A percentile compares a stretch with the other conserved stretches of the same genome.
phyloP scores from a whole-genome alignment of 2,329 filamentous ascomycete genomes.

The Ramularia endophylla region DNA sequence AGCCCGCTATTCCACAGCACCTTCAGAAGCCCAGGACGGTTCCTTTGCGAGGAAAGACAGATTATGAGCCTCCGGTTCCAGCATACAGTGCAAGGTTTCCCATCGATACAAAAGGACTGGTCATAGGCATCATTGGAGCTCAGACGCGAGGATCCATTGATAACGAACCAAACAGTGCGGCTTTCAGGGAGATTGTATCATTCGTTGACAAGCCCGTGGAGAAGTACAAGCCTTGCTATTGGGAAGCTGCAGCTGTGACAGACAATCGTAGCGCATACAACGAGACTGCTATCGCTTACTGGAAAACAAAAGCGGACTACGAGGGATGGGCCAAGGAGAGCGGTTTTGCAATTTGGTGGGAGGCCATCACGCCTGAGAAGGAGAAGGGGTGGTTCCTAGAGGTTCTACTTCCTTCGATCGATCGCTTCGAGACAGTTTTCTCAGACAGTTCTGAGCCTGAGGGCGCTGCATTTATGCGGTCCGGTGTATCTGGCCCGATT shows the following conservation, averaged over 20 bases:
- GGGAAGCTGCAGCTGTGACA: conserved; percentile 32
- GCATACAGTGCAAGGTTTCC: conserved; percentile 32
- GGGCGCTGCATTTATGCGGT: conserved; percentile 38
- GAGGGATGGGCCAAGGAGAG: conserved; percentile 30
- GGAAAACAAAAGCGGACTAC: conserved; percentile 28
- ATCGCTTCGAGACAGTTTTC: conserved; percentile 42
- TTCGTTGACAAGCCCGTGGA: conserved; percentile 19
- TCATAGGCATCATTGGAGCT: conserved; percentile 33
- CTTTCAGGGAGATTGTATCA: conserved; percentile 12
- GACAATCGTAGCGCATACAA: conserved; percentile 32
- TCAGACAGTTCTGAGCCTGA: conserved; percentile 35
- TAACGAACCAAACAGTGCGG: conserved; percentile 8
- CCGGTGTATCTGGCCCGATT: conserved; percentile 33
- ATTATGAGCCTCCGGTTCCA: conserved; percentile 29
- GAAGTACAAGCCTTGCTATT: conserved; percentile 21
- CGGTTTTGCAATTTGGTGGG: conserved; percentile 38
- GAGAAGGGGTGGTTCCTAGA: conserved; percentile 40
- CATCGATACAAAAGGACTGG: conserved; percentile 25
- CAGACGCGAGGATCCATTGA: conserved; percentile 14
- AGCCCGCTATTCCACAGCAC: conserved; percentile 19
- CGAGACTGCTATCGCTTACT: conserved; percentile 36
- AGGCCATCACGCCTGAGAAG: conserved; percentile 22
- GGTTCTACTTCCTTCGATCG: conserved; percentile 37
- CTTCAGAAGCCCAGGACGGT: conserved; percentile 14
- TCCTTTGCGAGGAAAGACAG: conserved; percentile 18